Base-by-base conservation (phyloP, 2,329 filamentous ascomycete genomes). In the Ilyonectria destructans region DNA sequence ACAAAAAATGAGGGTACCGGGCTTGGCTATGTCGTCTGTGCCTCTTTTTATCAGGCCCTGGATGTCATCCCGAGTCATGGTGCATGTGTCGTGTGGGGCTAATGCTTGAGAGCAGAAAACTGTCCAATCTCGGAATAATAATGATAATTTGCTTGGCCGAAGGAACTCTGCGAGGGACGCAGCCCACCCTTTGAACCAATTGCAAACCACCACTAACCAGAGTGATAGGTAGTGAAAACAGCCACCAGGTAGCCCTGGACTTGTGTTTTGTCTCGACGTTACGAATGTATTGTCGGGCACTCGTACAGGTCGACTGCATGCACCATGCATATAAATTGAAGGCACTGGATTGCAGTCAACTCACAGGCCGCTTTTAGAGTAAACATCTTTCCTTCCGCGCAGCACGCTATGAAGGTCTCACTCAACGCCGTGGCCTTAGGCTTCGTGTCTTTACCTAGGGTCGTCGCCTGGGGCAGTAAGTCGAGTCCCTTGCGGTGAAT, bases 391-490 rank as follows among this genome's bases (percentile, higher is more conserved):
- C 35, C 35, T 40, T 40, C 12, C 35, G 35, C 35, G 35, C 35
- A 40, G 35, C 13, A 40, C 35, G 33, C n/a, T 58, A 82, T 82
- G 81, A 82, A 79, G 77, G 49, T 78, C 46, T 76, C 79, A 2
- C 63, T 71, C 7, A 64, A 73, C 56, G 66, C 76, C 45, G 49
- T 82, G 59, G 71, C 77, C 58, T 52, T 80, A 23, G 74, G 77
- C 54, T 72, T 82, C 43, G 75, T 79, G 49, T 76, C 77, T 63
- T 64, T 81, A 26, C 82, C 80, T 12, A 72, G 76, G 19, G 80
- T 76, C 5, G 69, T 76, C 51, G 83, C 82, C 59, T 85, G 83
- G 83, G 83, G 83, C 68, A 80, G 83, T 84, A 79, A 57, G 82
- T 78, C 31, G 37, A 45, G 45, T 31, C 23, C 26, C 48, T 35